Evolutionary conservation across 768 basidiomycete species (phyloP), one percentile per base, ranked within the genome.

Genomic region (Tubosaeta brunneosetosa): DNA sequence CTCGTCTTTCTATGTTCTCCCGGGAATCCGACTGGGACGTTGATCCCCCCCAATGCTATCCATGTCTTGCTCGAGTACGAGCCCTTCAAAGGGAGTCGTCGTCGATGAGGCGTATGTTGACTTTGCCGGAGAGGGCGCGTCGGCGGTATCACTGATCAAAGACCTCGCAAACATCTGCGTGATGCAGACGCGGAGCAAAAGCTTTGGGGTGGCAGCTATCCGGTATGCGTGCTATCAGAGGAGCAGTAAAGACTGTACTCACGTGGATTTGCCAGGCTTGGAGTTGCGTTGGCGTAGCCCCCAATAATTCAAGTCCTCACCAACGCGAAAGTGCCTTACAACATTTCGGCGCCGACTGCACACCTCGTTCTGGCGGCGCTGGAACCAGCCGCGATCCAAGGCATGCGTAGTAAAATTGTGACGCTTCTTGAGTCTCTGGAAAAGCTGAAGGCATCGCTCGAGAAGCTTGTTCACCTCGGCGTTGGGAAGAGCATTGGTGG

Each of bases 61-160:
- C 78, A 82, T 1, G 62, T 77, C 10, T 69, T 98, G 14, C 74
- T 95, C 25, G 85, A 93, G 29, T 89, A 89, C 68, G 77, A 83
- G 9, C 74, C 76, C 0, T 98, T 90, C 80, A 91, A 85, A 59
- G 97, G 97, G 8, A 83, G 85, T 97, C 36, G 79, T 95, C 27
- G 85, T 98, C 6, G 97, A 99, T 64, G 97, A 99, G 68, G 97
- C 97, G 0, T 98, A 99, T 71, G 88, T 98, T 65, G 97, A 99
- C 68, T 99, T 98, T 62, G 82, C 88, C 0, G 77, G 77, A 0
- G 66, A 75, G 9, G 76, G 74, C 16, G 70, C 77, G 27, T 88
- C 85, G 40, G 89, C 91, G 0, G 83, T 78, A 13, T 73, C 78
- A 4, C 74, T 98, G 25, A 76, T 97, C 48, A 76, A 82, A 52